Conservation (phyloP, 768 basidiomycete species). For the Phallus indusiatus region DNA sequence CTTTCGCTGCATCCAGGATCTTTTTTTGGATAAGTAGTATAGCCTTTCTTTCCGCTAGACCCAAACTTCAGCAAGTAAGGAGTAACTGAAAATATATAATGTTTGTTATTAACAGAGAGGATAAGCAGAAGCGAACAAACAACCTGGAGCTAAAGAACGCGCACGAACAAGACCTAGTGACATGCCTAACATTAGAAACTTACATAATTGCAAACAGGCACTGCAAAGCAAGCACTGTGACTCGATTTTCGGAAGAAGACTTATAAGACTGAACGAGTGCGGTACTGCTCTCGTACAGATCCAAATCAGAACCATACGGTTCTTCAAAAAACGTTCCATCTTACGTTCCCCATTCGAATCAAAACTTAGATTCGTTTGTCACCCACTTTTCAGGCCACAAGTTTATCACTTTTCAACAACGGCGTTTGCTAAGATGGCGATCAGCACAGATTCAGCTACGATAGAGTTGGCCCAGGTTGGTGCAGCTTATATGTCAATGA, state of each 20-base stretch:
- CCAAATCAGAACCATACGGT: background rate
- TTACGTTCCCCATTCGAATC: background rate
- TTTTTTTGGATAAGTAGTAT: background rate
- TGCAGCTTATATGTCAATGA: background rate
- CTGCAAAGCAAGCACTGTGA: background rate
- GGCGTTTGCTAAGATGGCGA: background rate
- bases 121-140: background rate
- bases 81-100: background rate
- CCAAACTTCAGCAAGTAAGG: background rate
- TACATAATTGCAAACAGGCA: background rate
- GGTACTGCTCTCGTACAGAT: background rate
- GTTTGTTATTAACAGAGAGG: background rate
- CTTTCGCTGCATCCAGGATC: background rate
- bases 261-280: background rate
- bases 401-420: background rate
- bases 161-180: background rate
- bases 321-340: background rate
- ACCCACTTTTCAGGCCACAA: background rate
- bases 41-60: background rate
- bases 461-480: constrained; percentile 25
- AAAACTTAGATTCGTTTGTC: background rate
- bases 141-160: background rate
- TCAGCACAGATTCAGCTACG: constrained; percentile 8
- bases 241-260: background rate
- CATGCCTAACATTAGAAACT: background rate